Evolutionary conservation across 2,329 filamentous ascomycete species (phyloP), one percentile per base, ranked within the genome.

Genomic region (Ceratocystis albifundus): DNA sequence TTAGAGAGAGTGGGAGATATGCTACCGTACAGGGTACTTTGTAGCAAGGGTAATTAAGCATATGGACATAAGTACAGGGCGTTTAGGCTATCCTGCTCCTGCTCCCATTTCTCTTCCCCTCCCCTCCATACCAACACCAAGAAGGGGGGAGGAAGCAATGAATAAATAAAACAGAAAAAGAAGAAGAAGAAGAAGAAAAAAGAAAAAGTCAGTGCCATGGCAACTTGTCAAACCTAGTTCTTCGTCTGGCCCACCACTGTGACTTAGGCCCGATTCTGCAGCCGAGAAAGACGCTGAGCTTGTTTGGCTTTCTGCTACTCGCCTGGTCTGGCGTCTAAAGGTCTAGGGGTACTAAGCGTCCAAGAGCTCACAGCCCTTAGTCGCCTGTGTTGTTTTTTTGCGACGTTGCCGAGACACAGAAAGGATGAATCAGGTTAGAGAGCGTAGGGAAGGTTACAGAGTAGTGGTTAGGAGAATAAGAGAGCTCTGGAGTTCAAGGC

Each of bases 351-450:
- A 8, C 53, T 32, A 32, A 57, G 53, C 7, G 48, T 25, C 46
- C n/a, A 48, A 48, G 50, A 36, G 32, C 32, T 36, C 32, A 36
- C 32, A 36, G 32, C 10, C 8, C 22, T 6, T 30, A 28, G 8
- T 22, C 25, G 25, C 12, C 28, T 15, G 15, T 57, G 25, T 32
- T 10, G 28, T 57, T 57, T 32, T 57, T 57, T 32, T 28, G 53
- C 53, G 25, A 57, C 53, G 53, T 57, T 57, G 53, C 53, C 53
- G 53, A 57, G 53, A 57, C 53, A 22, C 53, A 57, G 22, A n/a
- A 17, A 57, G 53, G 53, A 57, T 32, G 53, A 30, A 32, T 25
- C 25, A 57, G 32, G 53, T 57, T 57, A 57, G 25, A 32, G 53
- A 32, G 53, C 15, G 53, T n/a, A 22, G 53, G 53, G 25, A 57